Base-by-base conservation (phyloP, 768 basidiomycete genomes). In the Leccinellum rugosiceps region DNA sequence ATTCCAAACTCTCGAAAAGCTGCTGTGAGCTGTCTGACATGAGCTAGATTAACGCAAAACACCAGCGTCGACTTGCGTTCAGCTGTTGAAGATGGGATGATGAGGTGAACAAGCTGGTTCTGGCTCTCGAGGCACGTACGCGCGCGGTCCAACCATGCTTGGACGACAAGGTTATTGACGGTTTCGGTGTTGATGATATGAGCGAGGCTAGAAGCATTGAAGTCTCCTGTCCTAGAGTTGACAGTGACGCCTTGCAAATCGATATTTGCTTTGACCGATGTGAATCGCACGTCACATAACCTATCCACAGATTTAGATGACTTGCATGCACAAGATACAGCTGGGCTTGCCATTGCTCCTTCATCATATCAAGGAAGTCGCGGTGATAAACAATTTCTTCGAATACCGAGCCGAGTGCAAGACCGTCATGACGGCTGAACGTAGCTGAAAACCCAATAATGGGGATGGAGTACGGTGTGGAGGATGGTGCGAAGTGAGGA, bases 401-500 rank as follows among this genome's bases (percentile, higher is more conserved):
- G 65, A 96, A 98, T 1, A 97, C 87, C 3, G 88, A 86, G 6
- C 92, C 87, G 4, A 98, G 81, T 2, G 94, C 91, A 2, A 95
- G 77, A 5, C 93, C 90, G 63, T 98, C 96, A 62, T 95, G 91
- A 28, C 96, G 82, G 61, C 85, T 87, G 75, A 97, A 97, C 0
- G 96, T 98, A 2, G 96, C 96, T 53, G 93, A 94, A 69, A 98
- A 97, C 0, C 95, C 96, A 46, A 98, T 80, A 51, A 97, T 85
- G 3, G 95, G 93, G 26, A 95, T 83, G 44, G 75, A 74, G 65
- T 84, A 77, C 13, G 70, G 68, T 38, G 75, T 69, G 45, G 56
- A 57, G 25, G 76, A 77, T 45, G 76, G 68, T n/a, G 67, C 53
- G 52, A 77, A 69, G 47, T 71, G 58, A 47, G 68, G 60, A 67